Base-by-base conservation (phyloP, 179 eudicot species). In the Pouteria campechiana region DNA sequence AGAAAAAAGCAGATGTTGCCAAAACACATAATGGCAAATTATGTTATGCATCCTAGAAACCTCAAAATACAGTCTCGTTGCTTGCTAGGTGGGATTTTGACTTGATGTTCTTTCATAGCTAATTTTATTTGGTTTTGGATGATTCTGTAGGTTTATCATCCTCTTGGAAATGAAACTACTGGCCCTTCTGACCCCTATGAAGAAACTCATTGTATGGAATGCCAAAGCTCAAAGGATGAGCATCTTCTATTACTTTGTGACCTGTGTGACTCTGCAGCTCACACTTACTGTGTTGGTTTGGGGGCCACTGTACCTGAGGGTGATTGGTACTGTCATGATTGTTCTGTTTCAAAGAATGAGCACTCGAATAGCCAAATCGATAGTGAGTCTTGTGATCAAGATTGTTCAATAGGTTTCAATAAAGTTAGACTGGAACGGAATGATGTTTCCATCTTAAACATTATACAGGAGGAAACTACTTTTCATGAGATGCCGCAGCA, bases 281-380 rank as follows among this genome's bases (percentile, higher is more conserved):
- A 89, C 54, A 81, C 93, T 30, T 79, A 61, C 50, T 89, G 97
- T 60, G 78, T 74, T 48, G 97, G 97, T 42, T 79, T 89, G 44
- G 95, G 95, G 39, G 56, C 44, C 25, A 76, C 83, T 16, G 80
- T 84, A 37, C 97, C 97, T 17, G 94, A 84, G 52, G 97, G 77
- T 58, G 81, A 84, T 64, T 89, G 97, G 97, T 84, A 47, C 70
- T 89, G 95, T 41, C 64, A 44, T 15, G 97, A 74, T 35, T 89
- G 97, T 44, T 50, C 69, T 29, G 58, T 77, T 64, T 51, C 78
- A 31, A 65, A 49, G 60, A 76, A 69, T 51, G 96, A 88, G 43
- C 74, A 75, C 37, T 25, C 23, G 9, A 67, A 75, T 31, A 32
- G 10, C 55, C 80, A 68, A 40, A 44, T 28, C 23, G 54, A 57